phyloP scores from a whole-genome alignment of 768 basidiomycete species.

The Sistotremastrum niveocremeum region DNA sequence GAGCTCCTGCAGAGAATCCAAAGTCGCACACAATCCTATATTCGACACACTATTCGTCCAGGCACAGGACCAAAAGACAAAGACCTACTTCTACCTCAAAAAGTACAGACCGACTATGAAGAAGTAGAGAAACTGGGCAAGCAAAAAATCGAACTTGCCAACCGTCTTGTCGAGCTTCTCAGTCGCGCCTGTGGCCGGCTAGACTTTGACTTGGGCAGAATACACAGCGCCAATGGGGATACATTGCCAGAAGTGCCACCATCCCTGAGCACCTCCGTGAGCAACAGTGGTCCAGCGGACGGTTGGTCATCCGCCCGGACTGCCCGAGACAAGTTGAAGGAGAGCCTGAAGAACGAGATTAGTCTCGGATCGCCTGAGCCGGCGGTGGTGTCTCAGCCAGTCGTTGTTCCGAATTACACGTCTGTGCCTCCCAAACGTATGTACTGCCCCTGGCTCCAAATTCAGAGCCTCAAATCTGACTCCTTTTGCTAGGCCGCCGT shows the following conservation, averaged over 20 bases:
- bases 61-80: conserved; percentile 10
- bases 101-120: conserved; percentile 17
- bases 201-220: conserved; percentile 28
- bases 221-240: conserved; percentile 8
- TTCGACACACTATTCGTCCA: conserved; percentile 26
- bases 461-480: background rate
- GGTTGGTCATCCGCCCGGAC: no score
- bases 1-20: conserved; percentile 32
- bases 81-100: conserved; percentile 23
- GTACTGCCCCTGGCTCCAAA: no score
- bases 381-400: no score
- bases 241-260: conserved; percentile 1
- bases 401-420: background rate
- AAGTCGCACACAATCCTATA: conserved; percentile 28
- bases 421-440: no score
- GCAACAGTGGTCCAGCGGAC: background rate
- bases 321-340: no score
- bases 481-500: conserved; percentile 3
- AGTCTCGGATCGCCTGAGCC: no score
- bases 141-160: conserved; percentile 30
- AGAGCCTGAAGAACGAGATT: no score
- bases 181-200: conserved; percentile 38
- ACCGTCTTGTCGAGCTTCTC: conserved; percentile 27
- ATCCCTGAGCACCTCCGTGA: conserved; percentile 1
- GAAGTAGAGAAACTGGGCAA: conserved; percentile 25